phyloP scores from a whole-genome alignment of 345 rosid species.

The Arabis alpina region DNA sequence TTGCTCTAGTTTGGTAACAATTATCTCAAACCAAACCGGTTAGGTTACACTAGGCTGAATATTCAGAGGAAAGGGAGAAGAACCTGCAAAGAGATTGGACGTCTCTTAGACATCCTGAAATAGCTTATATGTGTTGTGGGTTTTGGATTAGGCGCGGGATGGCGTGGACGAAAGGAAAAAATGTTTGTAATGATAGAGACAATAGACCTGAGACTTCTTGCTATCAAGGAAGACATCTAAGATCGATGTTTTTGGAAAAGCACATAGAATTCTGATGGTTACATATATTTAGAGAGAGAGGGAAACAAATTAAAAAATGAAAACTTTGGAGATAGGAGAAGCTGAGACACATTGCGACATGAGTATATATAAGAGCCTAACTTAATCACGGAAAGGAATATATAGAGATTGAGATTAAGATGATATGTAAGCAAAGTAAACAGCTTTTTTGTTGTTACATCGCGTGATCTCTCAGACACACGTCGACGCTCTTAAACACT shows the following conservation, averaged over 20 bases:
- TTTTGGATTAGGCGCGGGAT: constrained; percentile 8
- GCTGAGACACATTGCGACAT: constrained; percentile 27
- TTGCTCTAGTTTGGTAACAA: background rate
- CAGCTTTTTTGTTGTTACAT: constrained; percentile 35
- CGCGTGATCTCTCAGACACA: constrained; percentile 32
- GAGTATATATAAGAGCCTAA: constrained; percentile 27
- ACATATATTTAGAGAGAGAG: constrained; percentile 13
- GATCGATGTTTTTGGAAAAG: background rate
- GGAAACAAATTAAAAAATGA: background rate
- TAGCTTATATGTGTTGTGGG: constrained; percentile 41
- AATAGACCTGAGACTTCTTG: constrained; percentile 33
- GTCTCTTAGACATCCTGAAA: constrained; percentile 68
- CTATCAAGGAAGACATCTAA: constrained; percentile 38
- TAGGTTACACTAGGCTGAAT: background rate
- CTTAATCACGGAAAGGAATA: constrained; percentile 38
- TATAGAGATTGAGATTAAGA: constrained; percentile 25
- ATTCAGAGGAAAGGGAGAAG: constrained; percentile 10
- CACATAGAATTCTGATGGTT: background rate
- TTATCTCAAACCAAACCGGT: background rate
- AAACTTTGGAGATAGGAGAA: constrained; percentile 40
- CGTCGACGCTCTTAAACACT: constrained; percentile 23
- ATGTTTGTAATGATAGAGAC: constrained; percentile 35
- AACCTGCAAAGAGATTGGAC: constrained; percentile 94
- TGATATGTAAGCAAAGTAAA: constrained; percentile 36
- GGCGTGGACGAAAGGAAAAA: constrained; percentile 19